Percentiles rank a stretch among this genome's conserved stretches.
Evolutionary conservation across 495 filamentous ascomycete species (phyloP).

Genomic region (Podospora comata): DNA sequence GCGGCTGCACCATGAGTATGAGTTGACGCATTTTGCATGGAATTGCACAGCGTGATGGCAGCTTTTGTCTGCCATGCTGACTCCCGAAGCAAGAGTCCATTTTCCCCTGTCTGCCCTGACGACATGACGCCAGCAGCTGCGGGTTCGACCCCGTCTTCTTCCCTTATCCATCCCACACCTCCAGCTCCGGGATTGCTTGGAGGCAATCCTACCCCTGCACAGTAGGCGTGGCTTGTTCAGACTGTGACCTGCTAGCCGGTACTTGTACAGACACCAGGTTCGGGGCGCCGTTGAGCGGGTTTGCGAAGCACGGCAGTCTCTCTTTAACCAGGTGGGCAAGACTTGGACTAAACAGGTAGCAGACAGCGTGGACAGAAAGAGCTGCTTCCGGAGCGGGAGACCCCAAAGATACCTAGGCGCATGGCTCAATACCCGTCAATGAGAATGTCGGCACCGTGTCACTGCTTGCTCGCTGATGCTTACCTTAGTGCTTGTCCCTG

Average conservation of each 20-base stretch:
- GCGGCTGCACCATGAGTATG: not conserved
- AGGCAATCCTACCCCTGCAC: conserved; percentile 6
- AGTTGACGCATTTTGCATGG: not conserved
- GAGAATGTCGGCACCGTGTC: conserved; percentile 8
- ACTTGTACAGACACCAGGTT: not conserved
- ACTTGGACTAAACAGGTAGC: conserved; percentile 8
- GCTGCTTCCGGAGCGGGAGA: conserved; percentile 10
- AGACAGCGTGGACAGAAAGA: conserved; percentile 2
- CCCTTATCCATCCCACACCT: conserved; percentile 11
- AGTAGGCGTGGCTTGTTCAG: conserved; percentile 3
- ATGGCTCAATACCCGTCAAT: not conserved
- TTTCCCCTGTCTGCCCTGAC: conserved; percentile 10
- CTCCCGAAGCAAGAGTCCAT: not conserved
- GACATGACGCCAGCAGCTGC: conserved; percentile 8
- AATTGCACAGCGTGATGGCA: not conserved
- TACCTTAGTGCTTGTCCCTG: not conserved
- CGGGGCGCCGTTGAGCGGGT: conserved; percentile 4
- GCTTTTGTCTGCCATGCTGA: not conserved
- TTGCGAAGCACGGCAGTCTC: not conserved
- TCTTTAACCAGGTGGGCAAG: not conserved
- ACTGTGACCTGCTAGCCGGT: conserved; percentile 5
- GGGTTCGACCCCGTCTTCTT: not conserved
- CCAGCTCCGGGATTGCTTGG: conserved; percentile 9
- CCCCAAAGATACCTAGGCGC: conserved; percentile 6
- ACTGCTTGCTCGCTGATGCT: conserved; percentile 8